phyloP scores from a whole-genome alignment of 352 stramenopile species.

The Phytopythium mirpurense region DNA sequence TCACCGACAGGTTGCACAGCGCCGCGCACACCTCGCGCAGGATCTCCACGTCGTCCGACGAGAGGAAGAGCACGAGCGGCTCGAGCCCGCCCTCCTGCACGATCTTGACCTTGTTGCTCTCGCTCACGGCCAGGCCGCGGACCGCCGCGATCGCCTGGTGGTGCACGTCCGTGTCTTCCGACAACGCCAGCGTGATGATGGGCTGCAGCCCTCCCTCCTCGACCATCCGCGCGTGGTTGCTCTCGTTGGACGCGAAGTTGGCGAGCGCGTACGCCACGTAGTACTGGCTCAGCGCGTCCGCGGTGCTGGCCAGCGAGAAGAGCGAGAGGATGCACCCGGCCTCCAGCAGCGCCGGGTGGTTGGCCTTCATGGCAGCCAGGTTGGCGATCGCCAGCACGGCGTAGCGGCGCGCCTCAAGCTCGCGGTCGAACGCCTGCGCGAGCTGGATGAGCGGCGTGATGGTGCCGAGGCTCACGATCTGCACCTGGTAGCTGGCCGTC shows the following conservation, averaged over 20 bases:
- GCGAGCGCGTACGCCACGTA: conserved; percentile 94
- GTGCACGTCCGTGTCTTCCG: conserved; percentile 91
- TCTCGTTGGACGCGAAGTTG: conserved; percentile 92
- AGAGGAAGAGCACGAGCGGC: conserved; percentile 88
- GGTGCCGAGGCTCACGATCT: conserved; percentile 93
- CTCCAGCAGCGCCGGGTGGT: conserved; percentile 92
- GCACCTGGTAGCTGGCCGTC: conserved; percentile 90
- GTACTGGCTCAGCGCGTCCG: conserved; percentile 91
- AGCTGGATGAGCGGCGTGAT: conserved; percentile 89
- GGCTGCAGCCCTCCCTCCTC: conserved; percentile 94
- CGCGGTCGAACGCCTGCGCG: conserved; percentile 80
- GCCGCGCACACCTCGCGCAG: conserved; percentile 91
- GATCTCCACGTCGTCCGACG: conserved; percentile 91
- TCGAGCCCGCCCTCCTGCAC: conserved; percentile 95
- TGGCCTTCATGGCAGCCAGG: conserved; percentile 92
- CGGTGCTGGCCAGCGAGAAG: conserved; percentile 92
- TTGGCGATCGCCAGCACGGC: conserved; percentile 94
- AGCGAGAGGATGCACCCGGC: conserved; percentile 89
- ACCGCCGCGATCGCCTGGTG: conserved; percentile 93
- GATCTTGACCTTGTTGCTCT: conserved; percentile 95
- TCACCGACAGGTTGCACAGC: conserved; percentile 93
- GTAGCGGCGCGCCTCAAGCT: conserved; percentile 93
- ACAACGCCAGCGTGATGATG: conserved; percentile 92
- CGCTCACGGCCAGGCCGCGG: conserved; percentile 88
- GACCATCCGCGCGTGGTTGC: conserved; percentile 92